Evolutionary conservation across 2,329 filamentous ascomycete species (phyloP).

Genomic region (Fusarium marasasianum): DNA sequence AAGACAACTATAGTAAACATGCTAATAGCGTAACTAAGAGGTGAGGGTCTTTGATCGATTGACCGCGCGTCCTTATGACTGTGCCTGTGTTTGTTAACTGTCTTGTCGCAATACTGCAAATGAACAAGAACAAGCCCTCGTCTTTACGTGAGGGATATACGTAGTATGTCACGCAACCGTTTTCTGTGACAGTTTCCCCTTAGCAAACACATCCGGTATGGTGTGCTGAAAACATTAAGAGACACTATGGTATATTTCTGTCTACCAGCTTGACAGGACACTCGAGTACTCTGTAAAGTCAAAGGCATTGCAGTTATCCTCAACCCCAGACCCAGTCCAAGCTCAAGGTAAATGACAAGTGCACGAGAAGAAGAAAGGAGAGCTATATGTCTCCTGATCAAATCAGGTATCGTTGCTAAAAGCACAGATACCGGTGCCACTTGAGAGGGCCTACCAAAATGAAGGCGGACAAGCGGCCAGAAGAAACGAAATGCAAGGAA

Average conservation of each 20-base stretch:
- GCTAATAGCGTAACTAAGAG: neutral
- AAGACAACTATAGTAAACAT: constrained; percentile 1
- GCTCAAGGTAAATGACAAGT: neutral
- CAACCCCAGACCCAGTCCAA: neutral
- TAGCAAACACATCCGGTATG: neutral
- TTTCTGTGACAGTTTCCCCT: neutral
- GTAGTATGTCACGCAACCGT: neutral
- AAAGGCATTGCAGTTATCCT: neutral
- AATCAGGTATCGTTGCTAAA: constrained; percentile 9
- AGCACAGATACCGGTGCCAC: constrained; percentile 16
- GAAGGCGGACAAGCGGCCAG: constrained; percentile 24
- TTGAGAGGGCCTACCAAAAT: constrained; percentile 16
- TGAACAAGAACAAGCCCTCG: neutral
- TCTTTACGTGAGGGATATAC: neutral
- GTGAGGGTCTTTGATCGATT: neutral
- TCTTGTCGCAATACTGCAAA: neutral
- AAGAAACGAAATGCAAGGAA: constrained; percentile 32
- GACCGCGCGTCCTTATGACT: neutral
- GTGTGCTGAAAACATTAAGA: neutral
- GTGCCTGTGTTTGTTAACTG: neutral
- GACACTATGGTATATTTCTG: neutral
- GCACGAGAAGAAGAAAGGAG: constrained; percentile 21
- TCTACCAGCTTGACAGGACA: neutral
- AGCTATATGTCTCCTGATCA: constrained; percentile 28
- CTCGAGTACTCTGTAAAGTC: neutral